phyloP scores from a whole-genome alignment of 768 basidiomycete genomes.

The Leccinum subgranulosum region DNA sequence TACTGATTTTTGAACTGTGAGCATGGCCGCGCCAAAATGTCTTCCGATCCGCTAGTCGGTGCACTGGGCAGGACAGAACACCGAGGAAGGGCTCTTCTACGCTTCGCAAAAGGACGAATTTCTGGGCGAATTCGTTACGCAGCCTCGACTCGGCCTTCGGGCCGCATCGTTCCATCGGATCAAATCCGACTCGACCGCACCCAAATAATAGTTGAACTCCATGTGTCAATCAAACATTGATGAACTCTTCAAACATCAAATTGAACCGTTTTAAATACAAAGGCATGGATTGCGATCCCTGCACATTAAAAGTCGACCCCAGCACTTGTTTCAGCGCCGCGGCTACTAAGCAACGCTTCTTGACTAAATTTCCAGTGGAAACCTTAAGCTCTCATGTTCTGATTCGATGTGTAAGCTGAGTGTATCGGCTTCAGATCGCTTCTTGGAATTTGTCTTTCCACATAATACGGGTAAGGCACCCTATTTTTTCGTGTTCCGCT shows the following conservation, averaged over 20 bases:
- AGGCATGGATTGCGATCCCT: not conserved
- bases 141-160: not conserved
- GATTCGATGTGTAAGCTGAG: too few species aligned
- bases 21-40: not conserved
- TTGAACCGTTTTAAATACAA: not conserved
- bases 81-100: not conserved
- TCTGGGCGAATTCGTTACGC: not conserved
- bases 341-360: not conserved
- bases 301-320: not conserved
- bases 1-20: not conserved
- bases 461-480: too few species aligned
- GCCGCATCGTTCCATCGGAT: too few species aligned
- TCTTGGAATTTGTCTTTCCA: too few species aligned
- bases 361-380: too few species aligned
- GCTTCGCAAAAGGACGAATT: not conserved
- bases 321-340: not conserved
- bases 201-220: not conserved
- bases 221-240: not conserved
- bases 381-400: too few species aligned
- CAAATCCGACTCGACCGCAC: too few species aligned
- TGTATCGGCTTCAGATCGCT: too few species aligned
- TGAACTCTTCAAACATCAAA: not conserved
- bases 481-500: too few species aligned
- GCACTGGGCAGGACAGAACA: too few species aligned
- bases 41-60: not conserved